Evolutionary conservation across 805 yeast genomes (phyloP).

Genomic region (Starmerella geochares): DNA sequence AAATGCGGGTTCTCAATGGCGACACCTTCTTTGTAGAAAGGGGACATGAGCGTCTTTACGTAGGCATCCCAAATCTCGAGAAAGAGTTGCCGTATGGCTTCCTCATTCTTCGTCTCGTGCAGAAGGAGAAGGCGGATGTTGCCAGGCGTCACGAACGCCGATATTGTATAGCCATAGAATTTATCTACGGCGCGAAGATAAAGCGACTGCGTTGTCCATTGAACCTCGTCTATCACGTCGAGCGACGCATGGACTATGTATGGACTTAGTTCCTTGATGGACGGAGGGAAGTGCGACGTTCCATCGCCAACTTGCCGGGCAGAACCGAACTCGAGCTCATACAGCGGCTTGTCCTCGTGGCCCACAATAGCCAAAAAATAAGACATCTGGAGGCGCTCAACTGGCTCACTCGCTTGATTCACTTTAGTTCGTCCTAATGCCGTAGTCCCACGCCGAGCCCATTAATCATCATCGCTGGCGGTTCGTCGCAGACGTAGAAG

Average conservation of each 20-base stretch:
- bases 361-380: conserved; percentile 84
- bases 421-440: too few species aligned
- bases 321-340: conserved; percentile 77
- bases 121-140: conserved; percentile 69
- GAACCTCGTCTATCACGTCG: conserved; percentile 83
- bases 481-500: not conserved
- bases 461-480: not conserved
- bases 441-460: too few species aligned
- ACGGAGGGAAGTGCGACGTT: conserved; percentile 49
- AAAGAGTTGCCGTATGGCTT: conserved; percentile 70
- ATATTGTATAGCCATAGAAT: conserved; percentile 71
- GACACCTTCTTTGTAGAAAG: conserved; percentile 71
- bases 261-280: conserved; percentile 70
- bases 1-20: conserved; percentile 65
- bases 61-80: conserved; percentile 78
- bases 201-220: conserved; percentile 59
- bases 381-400: conserved; percentile 55
- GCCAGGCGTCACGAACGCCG: conserved; percentile 80
- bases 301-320: conserved; percentile 61
- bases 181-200: conserved; percentile 73
- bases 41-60: conserved; percentile 72
- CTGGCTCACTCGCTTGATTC: too few species aligned
- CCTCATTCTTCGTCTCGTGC: conserved; percentile 58
- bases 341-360: conserved; percentile 72
- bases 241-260: conserved; percentile 80